Evolutionary conservation across 306 rosid genomes (phyloP), one percentile per base, ranked within the genome.

Genomic region (Cucumis melo): DNA sequence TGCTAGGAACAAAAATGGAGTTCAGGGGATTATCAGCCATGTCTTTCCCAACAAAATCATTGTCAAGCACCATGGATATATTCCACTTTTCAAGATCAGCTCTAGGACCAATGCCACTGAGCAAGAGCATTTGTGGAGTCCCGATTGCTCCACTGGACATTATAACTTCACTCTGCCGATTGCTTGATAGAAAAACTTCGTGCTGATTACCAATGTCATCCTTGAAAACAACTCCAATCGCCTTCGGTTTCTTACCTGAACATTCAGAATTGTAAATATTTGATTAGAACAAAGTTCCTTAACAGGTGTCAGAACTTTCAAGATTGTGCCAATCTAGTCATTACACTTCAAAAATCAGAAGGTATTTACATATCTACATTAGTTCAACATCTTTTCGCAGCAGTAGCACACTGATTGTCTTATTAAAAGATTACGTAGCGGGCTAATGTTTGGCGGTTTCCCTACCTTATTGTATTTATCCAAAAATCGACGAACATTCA

Each of bases 1-100:
- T 84, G 42, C 88, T 78, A 66, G 99, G 99, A 78, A 90, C 91
- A 79, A 87, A 94, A 27, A 94, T 38, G n/a, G 96, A 36, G 83
- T 94, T 94, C 97, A 94, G 84, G n/a, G 99, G 99, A 80, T 94
- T 94, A 83, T 92, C 99, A 42, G 83, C 90, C 97, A 94, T 92
- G 86, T 95, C 96, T 42, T 86, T 85, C 59, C 99, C 99, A 70
- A 94, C 97, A 85, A 82, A 89, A 10, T 67, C 82, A 44, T 92
- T 94, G 63, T 88, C 73, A 64, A 82, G 86, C 32, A 94, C 90
- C 54, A 88, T 76, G 10, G 97, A 76, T 53, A 94, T 92, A 46
- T 90, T 92, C 78, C 92, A 77, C 57, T 87, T 85, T 23, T 85
- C 34, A 13, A 94, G 99, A 38, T 94, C 92, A 73, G 74, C 76